Conservation (phyloP, 2,329 filamentous ascomycete species). For the Pyricularia sp. region DNA sequence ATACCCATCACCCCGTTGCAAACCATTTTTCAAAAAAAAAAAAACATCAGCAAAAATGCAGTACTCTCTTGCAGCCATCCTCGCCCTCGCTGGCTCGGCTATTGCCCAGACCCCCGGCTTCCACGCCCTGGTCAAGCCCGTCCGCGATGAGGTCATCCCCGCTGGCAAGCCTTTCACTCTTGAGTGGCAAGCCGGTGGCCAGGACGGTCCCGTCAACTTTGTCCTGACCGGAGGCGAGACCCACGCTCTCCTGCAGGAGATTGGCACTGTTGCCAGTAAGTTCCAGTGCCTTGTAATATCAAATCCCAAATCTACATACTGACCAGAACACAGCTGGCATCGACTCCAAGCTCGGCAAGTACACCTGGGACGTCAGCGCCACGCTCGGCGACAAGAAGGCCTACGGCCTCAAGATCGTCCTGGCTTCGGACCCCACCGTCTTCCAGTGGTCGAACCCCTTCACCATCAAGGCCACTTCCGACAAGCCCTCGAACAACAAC, state of each 20-base stretch:
- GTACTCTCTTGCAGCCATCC: slow-evolving; percentile 37
- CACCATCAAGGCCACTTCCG: slow-evolving; percentile 30
- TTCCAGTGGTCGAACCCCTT: slow-evolving; percentile 59
- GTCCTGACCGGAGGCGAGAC: slow-evolving; percentile 42
- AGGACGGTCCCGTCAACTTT: slow-evolving; percentile 39
- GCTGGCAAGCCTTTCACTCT: slow-evolving; percentile 42
- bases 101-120: slow-evolving; percentile 48
- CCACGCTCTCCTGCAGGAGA: slow-evolving; percentile 30
- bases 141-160: slow-evolving; percentile 29
- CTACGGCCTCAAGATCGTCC: slow-evolving; percentile 49
- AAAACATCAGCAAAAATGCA: slow-evolving; percentile 37
- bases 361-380: slow-evolving; percentile 40
- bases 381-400: slow-evolving; percentile 31
- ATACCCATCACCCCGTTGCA: background rate
- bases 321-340: slow-evolving; percentile 31
- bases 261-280: slow-evolving; percentile 40
- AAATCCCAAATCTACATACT: background rate
- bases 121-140: slow-evolving; percentile 41
- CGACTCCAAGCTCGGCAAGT: slow-evolving; percentile 32
- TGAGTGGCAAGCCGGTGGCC: slow-evolving; percentile 36
- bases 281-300: slow-evolving; percentile 13
- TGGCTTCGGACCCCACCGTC: slow-evolving; percentile 33
- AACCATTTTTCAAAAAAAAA: background rate
- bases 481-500: slow-evolving; percentile 10
- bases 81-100: slow-evolving; percentile 41